Evolutionary conservation across 2,329 filamentous ascomycete genomes (phyloP).

Genomic region (Juglanconis juglandina): DNA sequence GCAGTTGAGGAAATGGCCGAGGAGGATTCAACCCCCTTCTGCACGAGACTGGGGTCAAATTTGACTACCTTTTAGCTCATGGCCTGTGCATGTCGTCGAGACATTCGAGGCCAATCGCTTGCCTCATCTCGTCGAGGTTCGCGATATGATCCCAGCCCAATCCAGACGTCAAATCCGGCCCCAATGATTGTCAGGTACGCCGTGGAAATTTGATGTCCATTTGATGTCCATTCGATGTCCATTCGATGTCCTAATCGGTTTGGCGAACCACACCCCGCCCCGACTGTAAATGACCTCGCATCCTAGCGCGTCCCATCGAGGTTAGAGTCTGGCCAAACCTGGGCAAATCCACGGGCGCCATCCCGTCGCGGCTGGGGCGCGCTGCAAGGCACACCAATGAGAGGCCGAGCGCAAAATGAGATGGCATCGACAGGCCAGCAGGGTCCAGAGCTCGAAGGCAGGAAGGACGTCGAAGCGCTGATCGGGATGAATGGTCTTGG

Average conservation of each 20-base stretch:
- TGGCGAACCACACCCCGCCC: slow-evolving; percentile 10
- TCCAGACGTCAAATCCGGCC: slow-evolving; percentile 6
- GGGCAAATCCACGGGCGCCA: slow-evolving; percentile 13
- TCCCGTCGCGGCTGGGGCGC: slow-evolving; percentile 1
- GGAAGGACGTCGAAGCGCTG: too few species aligned
- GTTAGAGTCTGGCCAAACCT: slow-evolving; percentile 1
- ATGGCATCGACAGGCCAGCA: slow-evolving; percentile 5
- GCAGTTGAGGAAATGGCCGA: slow-evolving; percentile 6
- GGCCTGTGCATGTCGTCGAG: slow-evolving; percentile 11
- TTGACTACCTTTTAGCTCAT: slow-evolving; percentile 11
- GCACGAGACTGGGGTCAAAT: slow-evolving; percentile 11
- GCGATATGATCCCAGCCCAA: slow-evolving; percentile 10
- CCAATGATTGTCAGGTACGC: slow-evolving; percentile 11
- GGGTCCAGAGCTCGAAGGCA: not conserved
- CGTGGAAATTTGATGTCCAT: slow-evolving; percentile 17
- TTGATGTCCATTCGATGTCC: not conserved
- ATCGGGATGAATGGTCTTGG: not conserved
- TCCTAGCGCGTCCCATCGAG: not conserved
- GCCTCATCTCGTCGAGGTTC: not conserved
- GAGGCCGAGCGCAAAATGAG: slow-evolving; percentile 16
- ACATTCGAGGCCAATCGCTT: slow-evolving; percentile 7
- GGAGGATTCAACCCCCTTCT: slow-evolving; percentile 3
- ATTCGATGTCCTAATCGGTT: not conserved
- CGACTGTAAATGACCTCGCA: slow-evolving; percentile 7
- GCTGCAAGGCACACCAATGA: slow-evolving; percentile 20